A percentile compares a stretch with the other conserved stretches of the same genome.
phyloP scores from a whole-genome alignment of 2,329 filamentous ascomycete genomes.

The Nemania diffusa region DNA sequence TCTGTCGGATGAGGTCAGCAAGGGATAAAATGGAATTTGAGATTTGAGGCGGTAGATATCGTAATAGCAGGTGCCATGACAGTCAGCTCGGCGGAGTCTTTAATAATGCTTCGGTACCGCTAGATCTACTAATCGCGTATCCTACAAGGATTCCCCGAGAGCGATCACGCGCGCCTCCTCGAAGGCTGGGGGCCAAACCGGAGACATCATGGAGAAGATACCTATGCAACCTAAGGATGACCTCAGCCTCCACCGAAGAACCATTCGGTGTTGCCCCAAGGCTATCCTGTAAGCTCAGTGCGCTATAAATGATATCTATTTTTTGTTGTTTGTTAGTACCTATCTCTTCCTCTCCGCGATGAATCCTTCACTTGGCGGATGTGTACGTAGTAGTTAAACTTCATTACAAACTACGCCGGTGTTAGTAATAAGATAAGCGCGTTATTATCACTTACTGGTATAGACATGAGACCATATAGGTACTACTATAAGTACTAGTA shows the following conservation, averaged over 20 bases:
- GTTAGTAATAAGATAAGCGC: conserved; percentile 5
- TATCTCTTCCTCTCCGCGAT: conserved; percentile 4
- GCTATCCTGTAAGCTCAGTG: conserved; percentile 14
- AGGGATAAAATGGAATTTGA: conserved; percentile 11
- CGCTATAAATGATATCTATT: conserved; percentile 2
- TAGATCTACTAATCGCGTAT: conserved; percentile 31
- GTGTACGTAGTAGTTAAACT: not conserved
- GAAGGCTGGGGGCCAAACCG: conserved; percentile 26
- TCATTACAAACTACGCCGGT: conserved; percentile 3
- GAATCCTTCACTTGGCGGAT: conserved; percentile 3
- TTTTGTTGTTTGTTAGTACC: conserved; percentile 3
- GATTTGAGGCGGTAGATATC: conserved; percentile 15
- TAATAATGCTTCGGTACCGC: conserved; percentile 19
- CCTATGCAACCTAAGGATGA: conserved; percentile 28
- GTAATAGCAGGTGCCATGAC: not conserved
- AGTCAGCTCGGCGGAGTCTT: conserved; percentile 27
- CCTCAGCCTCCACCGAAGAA: conserved; percentile 34
- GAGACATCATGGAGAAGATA: conserved; percentile 23
- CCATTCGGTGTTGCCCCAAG: conserved; percentile 7
- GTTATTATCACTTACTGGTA: conserved; percentile 4
- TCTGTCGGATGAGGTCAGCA: conserved; percentile 6
- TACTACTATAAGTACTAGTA: no score
- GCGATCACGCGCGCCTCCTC: conserved; percentile 35
- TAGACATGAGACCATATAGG: not conserved
- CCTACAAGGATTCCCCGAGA: conserved; percentile 25